These are phyloP conservation scores for Wickerhamiella parazyma DNA, from an alignment of 805 yeast genomes.

Conservation along the genomic window DNA sequence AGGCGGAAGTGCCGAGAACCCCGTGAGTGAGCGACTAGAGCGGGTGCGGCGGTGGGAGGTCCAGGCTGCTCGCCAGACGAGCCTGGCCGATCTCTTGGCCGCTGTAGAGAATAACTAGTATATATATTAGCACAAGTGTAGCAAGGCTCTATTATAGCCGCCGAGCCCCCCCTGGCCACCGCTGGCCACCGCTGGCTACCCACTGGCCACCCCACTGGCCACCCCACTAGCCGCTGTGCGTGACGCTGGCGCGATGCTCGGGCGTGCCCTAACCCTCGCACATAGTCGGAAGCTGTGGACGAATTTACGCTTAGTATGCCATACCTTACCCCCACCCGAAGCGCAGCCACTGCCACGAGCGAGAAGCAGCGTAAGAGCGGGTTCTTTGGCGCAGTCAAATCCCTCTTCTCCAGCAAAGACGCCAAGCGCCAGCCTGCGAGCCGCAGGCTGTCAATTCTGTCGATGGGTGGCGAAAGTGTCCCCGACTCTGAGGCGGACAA, in stretches of 20 bases:
- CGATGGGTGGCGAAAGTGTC: neutral
- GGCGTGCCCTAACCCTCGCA: neutral
- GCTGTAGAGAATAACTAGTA: too few relatives aligned
- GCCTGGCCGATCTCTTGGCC: neutral
- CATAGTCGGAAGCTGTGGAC: neutral
- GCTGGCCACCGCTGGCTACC: too few relatives aligned
- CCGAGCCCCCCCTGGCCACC: too few relatives aligned
- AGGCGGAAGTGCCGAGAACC: constrained; percentile 24
- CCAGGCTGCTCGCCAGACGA: neutral
- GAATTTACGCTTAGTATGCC: neutral
- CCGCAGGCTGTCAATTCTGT: constrained; percentile 11
- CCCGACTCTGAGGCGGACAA: constrained; percentile 7
- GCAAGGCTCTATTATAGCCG: too few relatives aligned
- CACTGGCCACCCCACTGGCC: too few relatives aligned
- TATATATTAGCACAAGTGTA: too few relatives aligned
- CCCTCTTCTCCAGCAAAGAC: constrained; percentile 4
- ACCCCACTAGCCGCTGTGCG: too few relatives aligned
- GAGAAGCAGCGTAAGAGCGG: constrained; percentile 1
- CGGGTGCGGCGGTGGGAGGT: constrained; percentile 1
- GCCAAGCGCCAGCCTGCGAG: neutral
- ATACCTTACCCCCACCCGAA: constrained; percentile 8
- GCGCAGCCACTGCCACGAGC: constrained; percentile 4
- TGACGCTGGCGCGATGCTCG: too few relatives aligned
- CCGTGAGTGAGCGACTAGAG: constrained; percentile 6
- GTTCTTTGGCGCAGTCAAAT: constrained; percentile 10